Evolutionary conservation across 345 rosid species (phyloP), one percentile per base, ranked within the genome.

Genomic region (Psidium friedrichsthalianum): DNA sequence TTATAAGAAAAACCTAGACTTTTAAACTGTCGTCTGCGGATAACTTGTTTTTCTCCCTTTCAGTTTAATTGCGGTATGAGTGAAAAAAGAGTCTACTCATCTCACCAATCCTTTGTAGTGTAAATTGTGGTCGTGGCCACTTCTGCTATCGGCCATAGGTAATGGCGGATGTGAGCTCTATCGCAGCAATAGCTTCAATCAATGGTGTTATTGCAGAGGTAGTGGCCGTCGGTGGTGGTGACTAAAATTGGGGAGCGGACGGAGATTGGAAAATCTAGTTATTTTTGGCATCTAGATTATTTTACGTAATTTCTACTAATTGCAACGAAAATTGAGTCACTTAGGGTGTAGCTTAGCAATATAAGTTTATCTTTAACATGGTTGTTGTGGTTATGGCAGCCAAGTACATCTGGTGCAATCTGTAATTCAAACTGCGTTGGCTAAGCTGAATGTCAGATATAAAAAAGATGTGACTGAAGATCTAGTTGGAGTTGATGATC

Each of bases 1-100:
- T n/a, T n/a, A n/a, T n/a, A n/a, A n/a, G n/a, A 64, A 29, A 14
- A 10, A 15, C 3, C 32, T 15, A 1, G 3, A 64, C 42, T 1
- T 64, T 29, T 20, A 8, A n/a, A 27, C 2, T 27, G 0, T 6
- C 18, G 14, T 3, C 1, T 27, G 20, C 27, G 27, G 10, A 27
- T 59, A 27, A 27, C 36, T 0, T n/a, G n/a, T 27, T 59, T 59
- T 59, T 4, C 36, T 59, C 32, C 20, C 20, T 13, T 6, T 59
- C 10, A 0, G 3, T 59, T n/a, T n/a, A 59, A 59, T 0, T 6
- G 36, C 25, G 36, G 2, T 59, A 59, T 59, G 13, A 0, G 5
- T 29, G 74, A 61, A 61, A 61, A 15, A 1, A 3, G 1, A 29
- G 0, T 61, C 18, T 61, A 27, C 7, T 6, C 10, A 6, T 61